A percentile compares a stretch with the other conserved stretches of the same genome.
Conservation (phyloP, 768 basidiomycete species). For the Steccherinum ochraceum region DNA sequence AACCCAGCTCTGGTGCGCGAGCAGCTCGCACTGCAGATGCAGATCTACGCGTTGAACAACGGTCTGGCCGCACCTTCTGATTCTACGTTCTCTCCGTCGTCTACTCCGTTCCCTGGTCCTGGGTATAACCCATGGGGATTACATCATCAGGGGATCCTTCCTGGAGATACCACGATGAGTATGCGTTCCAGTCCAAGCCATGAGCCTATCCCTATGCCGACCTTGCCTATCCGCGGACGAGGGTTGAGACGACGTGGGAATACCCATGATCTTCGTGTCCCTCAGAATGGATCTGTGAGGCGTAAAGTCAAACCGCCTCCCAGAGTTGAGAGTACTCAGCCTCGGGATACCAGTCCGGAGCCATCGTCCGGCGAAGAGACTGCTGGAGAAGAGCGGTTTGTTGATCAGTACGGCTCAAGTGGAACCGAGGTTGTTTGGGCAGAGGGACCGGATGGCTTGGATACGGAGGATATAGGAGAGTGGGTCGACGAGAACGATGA, state of each 20-base stretch:
- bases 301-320: constrained; percentile 57
- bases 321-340: constrained; percentile 77
- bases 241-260: constrained; percentile 41
- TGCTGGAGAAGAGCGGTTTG: constrained; percentile 41
- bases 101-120: constrained; percentile 63
- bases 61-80: constrained; percentile 55
- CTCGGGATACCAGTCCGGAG: constrained; percentile 76
- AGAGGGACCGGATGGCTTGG: constrained; percentile 25
- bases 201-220: constrained; percentile 53
- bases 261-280: constrained; percentile 25
- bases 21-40: constrained; percentile 71
- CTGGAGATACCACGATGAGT: constrained; percentile 41
- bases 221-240: constrained; percentile 38
- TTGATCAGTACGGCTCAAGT: constrained; percentile 18
- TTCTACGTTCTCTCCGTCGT: constrained; percentile 70
- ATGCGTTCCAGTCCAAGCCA: constrained; percentile 69
- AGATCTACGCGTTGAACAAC: constrained; percentile 70
- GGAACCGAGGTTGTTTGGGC: constrained; percentile 23
- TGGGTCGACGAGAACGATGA: constrained; percentile 68
- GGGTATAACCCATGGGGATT: constrained; percentile 72
- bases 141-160: constrained; percentile 32
- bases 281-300: constrained; percentile 10
- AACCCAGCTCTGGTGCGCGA: constrained; percentile 52
- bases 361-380: constrained; percentile 75
- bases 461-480: constrained; percentile 38